A percentile compares a stretch with the other conserved stretches of the same genome.
Evolutionary conservation across 345 rosid genomes (phyloP).

Genomic region (Cochlearia excelsa): DNA sequence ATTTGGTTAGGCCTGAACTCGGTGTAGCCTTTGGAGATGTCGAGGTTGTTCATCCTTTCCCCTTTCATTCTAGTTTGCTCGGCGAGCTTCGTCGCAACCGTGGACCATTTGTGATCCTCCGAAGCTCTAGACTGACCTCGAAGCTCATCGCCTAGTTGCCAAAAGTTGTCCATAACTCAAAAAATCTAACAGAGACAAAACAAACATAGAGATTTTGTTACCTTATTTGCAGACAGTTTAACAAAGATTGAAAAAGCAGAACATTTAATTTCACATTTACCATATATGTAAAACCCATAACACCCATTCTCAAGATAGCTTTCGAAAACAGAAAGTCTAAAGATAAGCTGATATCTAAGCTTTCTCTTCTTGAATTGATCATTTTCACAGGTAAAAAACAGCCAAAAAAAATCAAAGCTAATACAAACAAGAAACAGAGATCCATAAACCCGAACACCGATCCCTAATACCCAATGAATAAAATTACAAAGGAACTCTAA

Average conservation of each 20-base stretch:
- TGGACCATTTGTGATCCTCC: constrained; percentile 84
- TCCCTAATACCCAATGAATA: constrained; percentile 17
- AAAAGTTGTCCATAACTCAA: constrained; percentile 52
- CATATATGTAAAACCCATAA: not conserved
- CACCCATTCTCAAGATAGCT: not conserved
- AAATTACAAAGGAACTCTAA: not conserved
- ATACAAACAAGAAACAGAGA: not conserved
- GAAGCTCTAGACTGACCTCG: constrained; percentile 80
- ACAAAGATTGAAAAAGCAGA: not conserved
- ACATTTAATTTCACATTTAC: not conserved
- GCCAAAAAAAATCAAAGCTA: constrained; percentile 11
- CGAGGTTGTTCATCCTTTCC: constrained; percentile 86
- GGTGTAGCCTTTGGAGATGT: constrained; percentile 64
- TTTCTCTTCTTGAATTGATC: no score
- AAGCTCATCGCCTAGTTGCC: constrained; percentile 96
- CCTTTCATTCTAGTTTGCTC: constrained; percentile 81
- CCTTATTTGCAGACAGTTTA: not conserved
- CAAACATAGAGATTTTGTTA: not conserved
- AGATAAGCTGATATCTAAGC: not conserved
- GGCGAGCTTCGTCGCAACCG: constrained; percentile 85
- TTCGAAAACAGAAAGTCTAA: not conserved
- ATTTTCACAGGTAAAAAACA: no score
- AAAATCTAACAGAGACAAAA: constrained; percentile 1
- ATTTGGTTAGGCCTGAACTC: constrained; percentile 45
- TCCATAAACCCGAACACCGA: not conserved